A percentile compares a stretch with the other conserved stretches of the same genome.
phyloP scores from a whole-genome alignment of 371 early-diverging fungal species.

The Mortierella sp. region DNA sequence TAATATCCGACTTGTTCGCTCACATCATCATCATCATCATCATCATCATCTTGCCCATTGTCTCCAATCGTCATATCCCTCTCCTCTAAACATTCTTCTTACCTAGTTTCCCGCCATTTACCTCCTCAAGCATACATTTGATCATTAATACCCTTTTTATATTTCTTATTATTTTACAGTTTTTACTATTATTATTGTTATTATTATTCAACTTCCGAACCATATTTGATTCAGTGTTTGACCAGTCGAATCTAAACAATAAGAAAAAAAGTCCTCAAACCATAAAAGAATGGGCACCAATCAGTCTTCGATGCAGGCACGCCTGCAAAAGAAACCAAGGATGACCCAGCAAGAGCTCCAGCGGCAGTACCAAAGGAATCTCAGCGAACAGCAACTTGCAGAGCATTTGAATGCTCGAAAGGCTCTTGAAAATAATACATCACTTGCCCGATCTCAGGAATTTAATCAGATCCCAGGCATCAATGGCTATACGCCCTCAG shows the following conservation, averaged over 20 bases:
- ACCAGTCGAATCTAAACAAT: not conserved
- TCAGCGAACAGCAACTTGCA: slow-evolving; percentile 45
- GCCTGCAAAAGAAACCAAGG: slow-evolving; percentile 46
- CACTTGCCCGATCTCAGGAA: slow-evolving; percentile 28
- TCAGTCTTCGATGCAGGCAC: slow-evolving; percentile 40
- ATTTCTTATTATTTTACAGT: too few relatives aligned
- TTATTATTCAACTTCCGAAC: not conserved
- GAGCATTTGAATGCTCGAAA: slow-evolving; percentile 39
- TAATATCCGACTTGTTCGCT: too few relatives aligned
- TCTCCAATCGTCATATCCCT: not conserved
- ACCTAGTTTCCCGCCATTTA: not conserved
- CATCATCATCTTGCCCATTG: not conserved
- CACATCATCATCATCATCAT: not conserved
- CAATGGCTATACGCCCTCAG: slow-evolving; percentile 41
- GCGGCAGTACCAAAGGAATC: slow-evolving; percentile 49
- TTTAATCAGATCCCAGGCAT: slow-evolving; percentile 45
- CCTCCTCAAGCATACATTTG: too few relatives aligned
- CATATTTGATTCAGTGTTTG: not conserved
- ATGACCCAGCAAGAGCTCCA: slow-evolving; percentile 52
- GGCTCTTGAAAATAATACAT: slow-evolving; percentile 39
- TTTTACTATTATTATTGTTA: not conserved
- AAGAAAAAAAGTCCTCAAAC: not conserved
- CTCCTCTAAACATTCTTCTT: not conserved
- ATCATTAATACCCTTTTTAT: too few relatives aligned
- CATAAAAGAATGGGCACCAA: slow-evolving; percentile 34